Conservation (phyloP, 129 eudicot species). For the Solidago caesia region DNA sequence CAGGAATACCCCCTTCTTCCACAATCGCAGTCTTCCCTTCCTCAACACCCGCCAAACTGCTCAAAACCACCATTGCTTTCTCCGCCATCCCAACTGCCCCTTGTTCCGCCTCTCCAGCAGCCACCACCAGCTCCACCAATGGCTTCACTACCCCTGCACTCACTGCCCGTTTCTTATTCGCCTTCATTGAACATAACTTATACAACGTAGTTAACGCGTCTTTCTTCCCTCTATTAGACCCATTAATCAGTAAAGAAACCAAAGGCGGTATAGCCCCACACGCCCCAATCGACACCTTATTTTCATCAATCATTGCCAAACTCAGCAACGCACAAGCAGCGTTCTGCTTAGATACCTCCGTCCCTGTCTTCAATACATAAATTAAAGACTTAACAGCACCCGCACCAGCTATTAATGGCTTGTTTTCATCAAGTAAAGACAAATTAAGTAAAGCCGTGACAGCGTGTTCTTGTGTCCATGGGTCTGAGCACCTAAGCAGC, state of each 20-base stretch:
- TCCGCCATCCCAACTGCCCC: slow-evolving; percentile 76
- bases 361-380: slow-evolving; percentile 81
- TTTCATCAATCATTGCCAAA: slow-evolving; percentile 72
- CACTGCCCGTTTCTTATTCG: slow-evolving; percentile 85
- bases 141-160: slow-evolving; percentile 82
- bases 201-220: slow-evolving; percentile 90
- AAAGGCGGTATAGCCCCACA: slow-evolving; percentile 93
- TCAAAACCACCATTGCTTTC: slow-evolving; percentile 87
- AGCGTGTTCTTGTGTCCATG: slow-evolving; percentile 90
- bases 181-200: slow-evolving; percentile 64
- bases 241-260: slow-evolving; percentile 57
- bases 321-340: slow-evolving; percentile 84
- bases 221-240: slow-evolving; percentile 74
- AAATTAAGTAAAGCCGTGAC: slow-evolving; percentile 86
- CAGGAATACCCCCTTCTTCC: slow-evolving; percentile 74
- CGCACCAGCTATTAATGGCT: slow-evolving; percentile 43
- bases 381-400: slow-evolving; percentile 71
- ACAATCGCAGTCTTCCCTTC: slow-evolving; percentile 64
- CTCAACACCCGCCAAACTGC: slow-evolving; percentile 61
- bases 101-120: slow-evolving; percentile 45
- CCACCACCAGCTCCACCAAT: slow-evolving; percentile 68
- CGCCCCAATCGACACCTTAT: slow-evolving; percentile 78
- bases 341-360: slow-evolving; percentile 82
- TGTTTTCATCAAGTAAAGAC: slow-evolving; percentile 65
- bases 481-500: slow-evolving; percentile 71